phyloP scores from a whole-genome alignment of 495 filamentous ascomycete species.

The Aspergillus saccharolyticus region DNA sequence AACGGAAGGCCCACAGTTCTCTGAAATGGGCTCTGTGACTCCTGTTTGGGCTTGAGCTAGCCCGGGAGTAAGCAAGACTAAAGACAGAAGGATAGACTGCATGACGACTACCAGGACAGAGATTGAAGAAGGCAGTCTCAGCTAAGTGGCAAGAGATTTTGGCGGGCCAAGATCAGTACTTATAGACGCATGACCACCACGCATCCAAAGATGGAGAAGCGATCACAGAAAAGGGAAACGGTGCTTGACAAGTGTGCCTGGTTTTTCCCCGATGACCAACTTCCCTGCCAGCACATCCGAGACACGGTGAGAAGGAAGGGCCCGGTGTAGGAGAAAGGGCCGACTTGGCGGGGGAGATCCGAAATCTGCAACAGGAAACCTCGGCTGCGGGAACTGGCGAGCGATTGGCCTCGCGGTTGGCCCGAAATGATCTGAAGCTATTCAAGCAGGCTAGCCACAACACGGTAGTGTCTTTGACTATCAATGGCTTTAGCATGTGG shows the following conservation, averaged over 20 bases:
- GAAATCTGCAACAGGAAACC: not conserved
- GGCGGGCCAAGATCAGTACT: not conserved
- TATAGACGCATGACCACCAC: not conserved
- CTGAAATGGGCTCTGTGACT: slow-evolving; percentile 9
- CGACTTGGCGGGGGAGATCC: not conserved
- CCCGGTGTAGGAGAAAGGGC: not conserved
- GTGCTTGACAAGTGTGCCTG: not conserved
- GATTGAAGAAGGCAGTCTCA: not conserved
- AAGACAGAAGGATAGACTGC: not conserved
- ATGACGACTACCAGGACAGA: not conserved
- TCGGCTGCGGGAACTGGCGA: not conserved
- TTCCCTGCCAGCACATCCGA: not conserved
- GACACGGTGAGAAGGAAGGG: not conserved
- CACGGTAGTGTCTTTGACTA: not conserved
- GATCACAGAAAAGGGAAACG: not conserved
- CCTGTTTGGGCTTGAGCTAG: slow-evolving; percentile 9
- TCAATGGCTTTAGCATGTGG: not conserved
- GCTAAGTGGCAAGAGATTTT: not conserved
- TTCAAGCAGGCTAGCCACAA: not conserved
- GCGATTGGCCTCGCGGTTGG: not conserved
- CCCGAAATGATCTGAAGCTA: not conserved
- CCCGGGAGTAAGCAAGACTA: not conserved
- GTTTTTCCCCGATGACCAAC: not conserved
- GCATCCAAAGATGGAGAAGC: not conserved
- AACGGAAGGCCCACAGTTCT: slow-evolving; percentile 15